A percentile compares a stretch with the other conserved stretches of the same genome.
Conservation (phyloP, 1,284 basidiomycete species). For the Leccinum fallax region DNA sequence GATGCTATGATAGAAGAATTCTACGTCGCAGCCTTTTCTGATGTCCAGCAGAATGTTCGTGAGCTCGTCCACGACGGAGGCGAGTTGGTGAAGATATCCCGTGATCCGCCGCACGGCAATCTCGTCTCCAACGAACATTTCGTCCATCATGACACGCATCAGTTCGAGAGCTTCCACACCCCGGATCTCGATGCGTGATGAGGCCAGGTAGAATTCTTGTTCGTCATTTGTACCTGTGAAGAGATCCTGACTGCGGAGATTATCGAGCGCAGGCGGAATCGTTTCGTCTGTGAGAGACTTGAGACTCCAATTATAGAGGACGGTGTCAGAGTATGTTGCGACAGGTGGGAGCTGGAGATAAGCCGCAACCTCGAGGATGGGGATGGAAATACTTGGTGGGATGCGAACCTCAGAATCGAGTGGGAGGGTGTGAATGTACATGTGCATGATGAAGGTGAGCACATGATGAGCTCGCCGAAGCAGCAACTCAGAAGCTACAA, state of each 20-base stretch:
- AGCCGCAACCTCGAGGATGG: slow-evolving; percentile 74
- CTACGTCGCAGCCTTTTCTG: slow-evolving; percentile 75
- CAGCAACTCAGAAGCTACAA: slow-evolving; percentile 61
- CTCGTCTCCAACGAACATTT: slow-evolving; percentile 86
- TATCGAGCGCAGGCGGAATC: slow-evolving; percentile 45
- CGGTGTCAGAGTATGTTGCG: slow-evolving; percentile 91
- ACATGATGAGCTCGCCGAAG: slow-evolving; percentile 86
- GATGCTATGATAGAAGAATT: slow-evolving; percentile 82
- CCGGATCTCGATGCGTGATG: slow-evolving; percentile 89
- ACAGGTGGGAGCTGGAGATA: slow-evolving; percentile 87
- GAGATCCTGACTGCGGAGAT: slow-evolving; percentile 63
- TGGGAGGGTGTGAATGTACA: slow-evolving; percentile 84
- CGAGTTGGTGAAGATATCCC: slow-evolving; percentile 68
- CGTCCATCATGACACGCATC: slow-evolving; percentile 90
- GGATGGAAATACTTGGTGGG: slow-evolving; percentile 75
- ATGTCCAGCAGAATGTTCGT: slow-evolving; percentile 63
- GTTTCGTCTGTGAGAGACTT: slow-evolving; percentile 22
- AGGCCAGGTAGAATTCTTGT: slow-evolving; percentile 87
- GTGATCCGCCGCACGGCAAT: slow-evolving; percentile 77
- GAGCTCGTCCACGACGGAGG: slow-evolving; percentile 68
- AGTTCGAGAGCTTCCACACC: slow-evolving; percentile 85
- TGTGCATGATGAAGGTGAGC: slow-evolving; percentile 84
- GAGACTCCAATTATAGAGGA: slow-evolving; percentile 89
- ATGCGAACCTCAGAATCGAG: slow-evolving; percentile 56
- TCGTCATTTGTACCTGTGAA: slow-evolving; percentile 89